Evolutionary conservation across 78 protist species (phyloP).

Genomic region (Dictyostelium capitatum): DNA sequence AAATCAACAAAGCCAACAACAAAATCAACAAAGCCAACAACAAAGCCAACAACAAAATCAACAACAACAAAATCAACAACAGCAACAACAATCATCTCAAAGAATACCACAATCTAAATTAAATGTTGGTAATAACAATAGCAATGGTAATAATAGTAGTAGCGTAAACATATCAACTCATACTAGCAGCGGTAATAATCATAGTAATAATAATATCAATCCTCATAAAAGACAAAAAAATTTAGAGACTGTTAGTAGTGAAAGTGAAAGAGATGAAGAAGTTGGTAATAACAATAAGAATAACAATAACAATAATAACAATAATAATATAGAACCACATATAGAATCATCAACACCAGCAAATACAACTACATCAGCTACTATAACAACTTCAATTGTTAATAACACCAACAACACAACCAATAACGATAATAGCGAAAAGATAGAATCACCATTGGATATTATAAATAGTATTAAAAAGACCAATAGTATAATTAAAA

Average conservation of each 20-base stretch:
- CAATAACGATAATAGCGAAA: not conserved
- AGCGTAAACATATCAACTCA: not conserved
- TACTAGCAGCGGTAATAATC: not conserved
- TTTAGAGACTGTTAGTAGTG: too few species aligned
- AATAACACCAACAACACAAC: not conserved
- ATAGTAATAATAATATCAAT: constrained; percentile 19
- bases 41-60: not conserved
- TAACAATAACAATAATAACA: not conserved
- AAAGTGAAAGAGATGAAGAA: too few species aligned
- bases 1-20: constrained; percentile 9
- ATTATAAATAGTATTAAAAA: not conserved
- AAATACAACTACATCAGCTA: not conserved
- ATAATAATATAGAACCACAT: not conserved
- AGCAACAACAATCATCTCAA: not conserved
- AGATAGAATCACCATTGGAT: not conserved
- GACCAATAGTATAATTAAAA: not conserved
- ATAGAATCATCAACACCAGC: not conserved
- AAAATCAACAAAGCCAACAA: not conserved
- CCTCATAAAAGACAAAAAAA: not conserved
- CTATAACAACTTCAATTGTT: not conserved
- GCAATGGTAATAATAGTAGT: constrained; percentile 7
- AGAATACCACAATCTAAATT: not conserved
- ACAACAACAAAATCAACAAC: constrained; percentile 10
- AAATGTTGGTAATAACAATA: not conserved
- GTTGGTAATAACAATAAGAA: not conserved